Base-by-base conservation (phyloP, 1,284 basidiomycete genomes). In the Somion occarium region DNA sequence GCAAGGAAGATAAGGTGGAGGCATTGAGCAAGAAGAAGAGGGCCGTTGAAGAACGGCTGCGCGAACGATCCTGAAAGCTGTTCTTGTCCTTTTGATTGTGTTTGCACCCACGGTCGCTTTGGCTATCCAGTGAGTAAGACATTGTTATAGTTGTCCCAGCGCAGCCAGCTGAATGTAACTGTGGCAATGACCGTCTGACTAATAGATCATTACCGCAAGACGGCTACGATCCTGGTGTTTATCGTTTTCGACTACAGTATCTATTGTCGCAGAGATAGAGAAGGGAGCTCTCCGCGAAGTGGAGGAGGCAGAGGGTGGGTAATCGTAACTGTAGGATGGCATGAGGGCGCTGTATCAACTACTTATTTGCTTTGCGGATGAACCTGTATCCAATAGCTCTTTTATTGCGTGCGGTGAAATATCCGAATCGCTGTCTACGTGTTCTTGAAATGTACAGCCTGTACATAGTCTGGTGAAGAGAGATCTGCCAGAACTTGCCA, bases 1-100 rank as follows among this genome's bases (percentile, higher is more conserved):
- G 76, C 34, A 92, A 93, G 76, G 89, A 90, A 9, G 90, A 92
- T 41, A 85, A 85, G 65, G 73, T 93, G 12, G 77, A 80, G 1
- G 85, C 83, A 2, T 75, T 93, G 55, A 78, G 84, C 65, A 71
- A 74, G 51, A 78, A 76, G 64, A 73, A 78, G 50, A 70, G 74
- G 20, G 68, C 73, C 30, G 70, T 82, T 26, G 76, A 78, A 55
- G 71, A 73, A 41, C 72, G 78, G 27, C 62, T 84, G 58, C 73
- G 73, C 49, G 66, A 72, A 52, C 55, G 24, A 27, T 52, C 19
- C 24, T 42, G 23, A 51, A 24, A 34, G 25, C 19, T 42, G 39
- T n/a, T 18, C 39, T 18, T 7, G 39, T 7, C 20, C 9, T 42
- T 22, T 7, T 18, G n/a, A 9, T 22, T n/a, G 39, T 42, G 18